Conservation (phyloP, 345 rosid genomes). For the Citrus maxima region DNA sequence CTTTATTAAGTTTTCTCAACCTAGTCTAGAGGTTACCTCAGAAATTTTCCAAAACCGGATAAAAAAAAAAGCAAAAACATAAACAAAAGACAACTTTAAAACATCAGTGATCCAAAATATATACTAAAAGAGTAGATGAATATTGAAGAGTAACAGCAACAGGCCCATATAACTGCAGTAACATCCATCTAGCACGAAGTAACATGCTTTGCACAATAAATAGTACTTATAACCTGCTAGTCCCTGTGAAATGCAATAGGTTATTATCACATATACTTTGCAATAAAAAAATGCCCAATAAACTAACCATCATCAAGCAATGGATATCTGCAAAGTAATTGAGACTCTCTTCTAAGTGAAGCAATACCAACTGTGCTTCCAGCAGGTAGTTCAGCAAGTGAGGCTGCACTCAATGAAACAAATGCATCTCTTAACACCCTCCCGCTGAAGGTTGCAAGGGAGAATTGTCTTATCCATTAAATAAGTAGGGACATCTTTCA, state of each 20-base stretch:
- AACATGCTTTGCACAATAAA: no score
- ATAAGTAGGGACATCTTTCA: slow-evolving; percentile 98
- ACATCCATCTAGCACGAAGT: background rate
- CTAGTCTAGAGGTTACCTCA: slow-evolving; percentile 97
- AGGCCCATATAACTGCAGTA: background rate
- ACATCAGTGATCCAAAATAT: background rate
- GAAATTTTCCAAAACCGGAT: slow-evolving; percentile 84
- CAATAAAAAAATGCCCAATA: no score
- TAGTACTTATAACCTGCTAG: background rate
- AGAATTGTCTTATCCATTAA: slow-evolving; percentile 75
- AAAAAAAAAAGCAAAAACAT: slow-evolving; percentile 12
- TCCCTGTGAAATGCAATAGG: slow-evolving; percentile 33
- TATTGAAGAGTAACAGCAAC: background rate
- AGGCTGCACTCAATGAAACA: no score
- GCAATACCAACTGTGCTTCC: no score
- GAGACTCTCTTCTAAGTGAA: no score
- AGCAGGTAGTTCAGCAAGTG: no score
- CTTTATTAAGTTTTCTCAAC: slow-evolving; percentile 76
- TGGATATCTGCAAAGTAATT: no score
- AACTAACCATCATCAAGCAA: no score
- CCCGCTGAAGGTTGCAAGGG: slow-evolving; percentile 89
- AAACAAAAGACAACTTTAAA: slow-evolving; percentile 1
- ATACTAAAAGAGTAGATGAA: no score
- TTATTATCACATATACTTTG: no score
- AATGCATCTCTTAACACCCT: slow-evolving; percentile 76